Conservation (phyloP, 257 asterid species). For the Ajuga chamaepitys region DNA sequence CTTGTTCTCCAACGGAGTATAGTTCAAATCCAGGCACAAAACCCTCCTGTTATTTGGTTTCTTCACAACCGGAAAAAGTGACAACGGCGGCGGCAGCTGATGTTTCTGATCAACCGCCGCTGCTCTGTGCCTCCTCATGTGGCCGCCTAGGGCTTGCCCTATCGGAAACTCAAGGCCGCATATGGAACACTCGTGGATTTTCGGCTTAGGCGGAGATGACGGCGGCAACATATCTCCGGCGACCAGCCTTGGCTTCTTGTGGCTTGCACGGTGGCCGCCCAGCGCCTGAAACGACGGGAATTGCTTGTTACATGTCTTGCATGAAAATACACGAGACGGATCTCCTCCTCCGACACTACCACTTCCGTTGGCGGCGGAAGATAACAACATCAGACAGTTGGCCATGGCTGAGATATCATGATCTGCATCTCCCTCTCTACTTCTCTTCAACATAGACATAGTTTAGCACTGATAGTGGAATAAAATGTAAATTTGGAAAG, state of each 20-base stretch:
- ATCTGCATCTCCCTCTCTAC: slow-evolving; percentile 13
- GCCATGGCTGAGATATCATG: slow-evolving; percentile 27
- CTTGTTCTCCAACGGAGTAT: slow-evolving; percentile 50
- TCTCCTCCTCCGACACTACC: background rate
- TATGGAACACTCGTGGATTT: slow-evolving; percentile 45
- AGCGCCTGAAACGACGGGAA: slow-evolving; percentile 62
- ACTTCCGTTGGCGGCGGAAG: background rate
- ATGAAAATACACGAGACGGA: slow-evolving; percentile 28
- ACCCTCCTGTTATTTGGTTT: slow-evolving; percentile 29
- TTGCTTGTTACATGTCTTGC: slow-evolving; percentile 45
- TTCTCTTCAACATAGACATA: slow-evolving; percentile 14
- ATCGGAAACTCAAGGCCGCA: slow-evolving; percentile 47
- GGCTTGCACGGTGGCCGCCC: slow-evolving; percentile 67
- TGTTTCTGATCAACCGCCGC: slow-evolving; percentile 1
- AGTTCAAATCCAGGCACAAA: slow-evolving; percentile 46
- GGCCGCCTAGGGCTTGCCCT: slow-evolving; percentile 65
- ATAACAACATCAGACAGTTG: slow-evolving; percentile 32
- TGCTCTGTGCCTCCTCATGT: slow-evolving; percentile 52
- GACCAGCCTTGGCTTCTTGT: slow-evolving; percentile 35
- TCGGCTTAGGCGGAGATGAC: slow-evolving; percentile 35
- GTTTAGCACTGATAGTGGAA: background rate
- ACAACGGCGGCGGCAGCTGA: slow-evolving; percentile 1
- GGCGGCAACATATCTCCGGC: slow-evolving; percentile 15
- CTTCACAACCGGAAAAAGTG: slow-evolving; percentile 32
- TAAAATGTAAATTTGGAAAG: background rate